A percentile compares a stretch with the other conserved stretches of the same genome.
phyloP scores from a whole-genome alignment of 805 yeast species.

The Scheffersomyces amazonensis region DNA sequence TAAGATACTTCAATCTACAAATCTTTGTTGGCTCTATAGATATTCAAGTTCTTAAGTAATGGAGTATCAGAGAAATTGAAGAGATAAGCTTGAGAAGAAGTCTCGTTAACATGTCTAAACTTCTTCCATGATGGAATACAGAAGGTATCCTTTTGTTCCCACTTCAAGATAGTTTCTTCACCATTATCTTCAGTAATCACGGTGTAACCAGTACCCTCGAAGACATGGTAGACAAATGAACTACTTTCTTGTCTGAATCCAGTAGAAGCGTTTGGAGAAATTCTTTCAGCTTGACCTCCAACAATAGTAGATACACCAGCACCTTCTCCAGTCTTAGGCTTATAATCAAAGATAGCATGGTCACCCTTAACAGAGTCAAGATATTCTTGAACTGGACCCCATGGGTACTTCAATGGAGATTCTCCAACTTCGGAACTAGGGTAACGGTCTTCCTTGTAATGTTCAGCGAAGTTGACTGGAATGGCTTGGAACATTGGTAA shows the following conservation, averaged over 20 bases:
- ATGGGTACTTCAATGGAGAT: slow-evolving; percentile 8
- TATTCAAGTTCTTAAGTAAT: slow-evolving; percentile 9
- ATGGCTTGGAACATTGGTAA: slow-evolving; percentile 11
- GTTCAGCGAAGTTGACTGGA: slow-evolving; percentile 11
- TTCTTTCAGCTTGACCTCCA: slow-evolving; percentile 10
- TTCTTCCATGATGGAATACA: slow-evolving; percentile 10
- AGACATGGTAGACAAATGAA: slow-evolving; percentile 9
- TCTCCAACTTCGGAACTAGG: slow-evolving; percentile 6
- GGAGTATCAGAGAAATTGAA: slow-evolving; percentile 10
- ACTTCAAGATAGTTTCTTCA: slow-evolving; percentile 5
- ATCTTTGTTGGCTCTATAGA: slow-evolving; percentile 4
- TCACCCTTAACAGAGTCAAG: slow-evolving; percentile 8
- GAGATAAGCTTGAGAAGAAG: slow-evolving; percentile 7
- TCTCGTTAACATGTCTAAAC: slow-evolving; percentile 9
- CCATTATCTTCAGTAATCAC: slow-evolving; percentile 5
- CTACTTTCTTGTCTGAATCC: slow-evolving; percentile 9
- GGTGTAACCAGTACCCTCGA: slow-evolving; percentile 8
- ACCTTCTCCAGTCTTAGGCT: background rate
- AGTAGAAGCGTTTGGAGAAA: slow-evolving; percentile 3
- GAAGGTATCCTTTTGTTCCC: slow-evolving; percentile 9
- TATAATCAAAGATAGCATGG: slow-evolving; percentile 8
- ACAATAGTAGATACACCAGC: slow-evolving; percentile 5
- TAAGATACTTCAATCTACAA: no score
- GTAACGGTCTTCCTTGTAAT: slow-evolving; percentile 8
- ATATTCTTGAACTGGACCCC: slow-evolving; percentile 6